Percentiles rank a stretch among this genome's conserved stretches.
These are phyloP conservation scores for Irineochytrium annulatum DNA, from an alignment of 192 early-diverging fungal genomes.

Conservation along the genomic window DNA sequence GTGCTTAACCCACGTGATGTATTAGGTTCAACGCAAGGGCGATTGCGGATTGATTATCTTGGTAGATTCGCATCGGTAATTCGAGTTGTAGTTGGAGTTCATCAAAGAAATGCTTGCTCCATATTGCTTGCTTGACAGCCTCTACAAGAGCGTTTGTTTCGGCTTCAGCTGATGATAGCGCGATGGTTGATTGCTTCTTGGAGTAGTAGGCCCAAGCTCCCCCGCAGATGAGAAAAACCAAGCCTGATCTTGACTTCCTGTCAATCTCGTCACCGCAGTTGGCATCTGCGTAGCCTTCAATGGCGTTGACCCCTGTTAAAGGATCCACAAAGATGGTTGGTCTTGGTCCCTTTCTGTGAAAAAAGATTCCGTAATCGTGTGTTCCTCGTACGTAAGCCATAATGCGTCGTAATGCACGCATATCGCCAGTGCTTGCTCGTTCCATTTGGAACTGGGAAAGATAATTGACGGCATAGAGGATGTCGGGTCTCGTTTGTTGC, in stretches of 20 bases:
- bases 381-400: too few species aligned
- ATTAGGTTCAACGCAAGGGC: constrained; percentile 7
- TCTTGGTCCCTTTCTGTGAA: too few species aligned
- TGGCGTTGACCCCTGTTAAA: too few species aligned
- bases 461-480: too few species aligned
- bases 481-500: too few species aligned
- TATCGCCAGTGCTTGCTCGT: too few species aligned
- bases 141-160: constrained; percentile 16
- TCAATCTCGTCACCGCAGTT: constrained; percentile 13
- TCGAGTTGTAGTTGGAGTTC: constrained; percentile 1
- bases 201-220: constrained; percentile 10
- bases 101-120: constrained; percentile 3
- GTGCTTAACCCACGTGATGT: background rate
- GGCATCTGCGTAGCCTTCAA: constrained; percentile 25
- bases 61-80: background rate
- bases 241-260: constrained; percentile 22
- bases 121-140: constrained; percentile 13
- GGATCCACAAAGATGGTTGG: too few species aligned
- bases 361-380: too few species aligned
- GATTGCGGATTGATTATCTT: constrained; percentile 22
- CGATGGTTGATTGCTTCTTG: constrained; percentile 22
- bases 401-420: too few species aligned
- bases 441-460: too few species aligned
- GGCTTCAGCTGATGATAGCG: constrained; percentile 27
- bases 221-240: constrained; percentile 5